A percentile compares a stretch with the other conserved stretches of the same genome.
Conservation (phyloP, 495 filamentous ascomycete genomes). For the Daldinia vernicosa region DNA sequence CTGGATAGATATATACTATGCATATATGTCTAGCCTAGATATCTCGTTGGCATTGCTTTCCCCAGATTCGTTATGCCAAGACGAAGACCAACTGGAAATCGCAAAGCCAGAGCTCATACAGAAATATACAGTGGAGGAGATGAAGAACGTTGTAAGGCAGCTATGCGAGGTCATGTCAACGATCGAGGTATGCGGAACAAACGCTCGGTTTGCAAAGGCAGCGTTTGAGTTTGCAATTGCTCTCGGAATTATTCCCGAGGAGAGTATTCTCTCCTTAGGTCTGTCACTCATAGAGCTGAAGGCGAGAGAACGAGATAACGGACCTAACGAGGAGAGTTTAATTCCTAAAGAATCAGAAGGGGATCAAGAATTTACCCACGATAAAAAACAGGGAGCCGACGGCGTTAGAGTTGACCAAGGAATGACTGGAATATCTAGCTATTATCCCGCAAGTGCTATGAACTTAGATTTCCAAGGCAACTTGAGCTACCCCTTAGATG, state of each 20-base stretch:
- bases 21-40: constrained; percentile 31
- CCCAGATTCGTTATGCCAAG: constrained; percentile 18
- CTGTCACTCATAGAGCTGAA: constrained; percentile 12
- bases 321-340: neutral
- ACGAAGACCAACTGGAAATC: constrained; percentile 23
- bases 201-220: constrained; percentile 36
- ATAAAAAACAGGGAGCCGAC: neutral
- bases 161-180: constrained; percentile 37
- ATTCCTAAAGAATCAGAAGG: neutral
- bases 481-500: neutral
- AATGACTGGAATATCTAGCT: constrained; percentile 14
- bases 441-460: constrained; percentile 4
- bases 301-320: neutral
- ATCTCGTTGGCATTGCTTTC: constrained; percentile 34
- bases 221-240: constrained; percentile 36
- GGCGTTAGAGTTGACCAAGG: constrained; percentile 3
- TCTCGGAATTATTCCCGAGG: constrained; percentile 26
- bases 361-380: neutral
- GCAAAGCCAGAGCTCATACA: constrained; percentile 16
- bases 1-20: constrained; percentile 39
- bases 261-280: constrained; percentile 8
- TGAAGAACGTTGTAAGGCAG: constrained; percentile 21
- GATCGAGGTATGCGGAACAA: constrained; percentile 37
- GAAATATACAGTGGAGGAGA: constrained; percentile 20
- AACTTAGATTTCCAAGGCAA: constrained; percentile 19